Conservation (phyloP, 2,329 filamentous ascomycete genomes). For the Claviceps sp. region DNA sequence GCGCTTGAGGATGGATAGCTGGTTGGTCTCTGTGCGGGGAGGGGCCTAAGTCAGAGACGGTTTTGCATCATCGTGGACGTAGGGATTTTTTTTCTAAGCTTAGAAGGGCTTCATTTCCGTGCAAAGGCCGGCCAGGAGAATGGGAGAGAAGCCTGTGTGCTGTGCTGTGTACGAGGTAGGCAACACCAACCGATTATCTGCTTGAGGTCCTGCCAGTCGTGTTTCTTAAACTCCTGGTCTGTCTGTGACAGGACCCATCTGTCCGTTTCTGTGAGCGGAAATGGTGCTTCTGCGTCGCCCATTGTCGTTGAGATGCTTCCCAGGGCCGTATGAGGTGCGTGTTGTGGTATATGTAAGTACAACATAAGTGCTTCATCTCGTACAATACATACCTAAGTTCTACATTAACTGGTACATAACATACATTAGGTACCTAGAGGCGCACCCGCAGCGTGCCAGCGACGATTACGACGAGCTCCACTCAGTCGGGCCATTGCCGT, state of each 20-base stretch:
- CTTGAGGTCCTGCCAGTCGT: slow-evolving; percentile 62
- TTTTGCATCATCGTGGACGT: neutral
- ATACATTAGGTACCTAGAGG: too few relatives aligned
- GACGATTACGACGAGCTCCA: too few relatives aligned
- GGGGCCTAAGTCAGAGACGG: neutral
- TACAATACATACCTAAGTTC: neutral
- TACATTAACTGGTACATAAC: neutral
- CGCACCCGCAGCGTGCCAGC: too few relatives aligned
- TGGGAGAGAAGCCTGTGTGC: neutral
- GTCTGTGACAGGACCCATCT: slow-evolving; percentile 45
- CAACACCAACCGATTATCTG: slow-evolving; percentile 45
- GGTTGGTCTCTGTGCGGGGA: slow-evolving; percentile 30
- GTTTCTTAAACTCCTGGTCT: slow-evolving; percentile 56
- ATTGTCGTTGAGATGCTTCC: slow-evolving; percentile 16
- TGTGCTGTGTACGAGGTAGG: neutral
- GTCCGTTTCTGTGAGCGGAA: slow-evolving; percentile 46
- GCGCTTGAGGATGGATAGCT: slow-evolving; percentile 64
- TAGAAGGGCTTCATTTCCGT: neutral
- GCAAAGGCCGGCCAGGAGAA: neutral
- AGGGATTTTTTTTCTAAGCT: neutral
- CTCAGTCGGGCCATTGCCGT: too few relatives aligned
- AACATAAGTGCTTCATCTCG: neutral
- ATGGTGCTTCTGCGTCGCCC: slow-evolving; percentile 34
- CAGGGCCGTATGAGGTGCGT: neutral
- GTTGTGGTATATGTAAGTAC: neutral